Base-by-base conservation (phyloP, 2,329 filamentous ascomycete genomes). In the Thielaviopsis euricoi region DNA sequence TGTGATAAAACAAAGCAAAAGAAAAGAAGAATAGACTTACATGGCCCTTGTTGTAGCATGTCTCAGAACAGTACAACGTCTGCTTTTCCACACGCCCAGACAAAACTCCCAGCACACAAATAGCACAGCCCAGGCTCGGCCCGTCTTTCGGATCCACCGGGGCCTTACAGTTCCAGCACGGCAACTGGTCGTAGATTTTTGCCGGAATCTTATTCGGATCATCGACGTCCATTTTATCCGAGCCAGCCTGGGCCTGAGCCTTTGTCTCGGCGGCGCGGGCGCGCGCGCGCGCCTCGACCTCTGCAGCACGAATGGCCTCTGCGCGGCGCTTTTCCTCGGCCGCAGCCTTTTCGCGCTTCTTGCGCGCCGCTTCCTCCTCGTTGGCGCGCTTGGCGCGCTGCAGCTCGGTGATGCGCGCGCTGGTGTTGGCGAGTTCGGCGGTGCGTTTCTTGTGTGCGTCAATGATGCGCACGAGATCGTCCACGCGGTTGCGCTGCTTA, bases 21-120 rank as follows among this genome's bases (percentile, higher is more conserved):
- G 29, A 12, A 12, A 6, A 33, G 12, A 33, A 26, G 23, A 19
- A 25, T 9, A 37, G 9, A 70, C 73, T 64, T 65, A 77, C 75
- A 53, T 72, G 70, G 54, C 69, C 70, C 46, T 69, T 66, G 6
- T 69, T 65, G 26, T 67, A 67, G 61, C 74, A 77, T 23, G 66
- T 66, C 6, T 72, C 67, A 0, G 73, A 74, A 64, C 75, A 77
- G 62, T 75, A 78, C 7, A 75, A 65, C 1, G 70, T 71, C 58
- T 73, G 62, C 29, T 65, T 66, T 54, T 66, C 64, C 10, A 61
- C 61, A 3, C 72, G 66, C 13, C 71, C 70, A 59, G 71, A 67
- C 46, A 71, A 66, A 12, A 65, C 61, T 1, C 74, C 64, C n/a
- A 72, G 64, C 61, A 76, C 72, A 63, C 76, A 78, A 6, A 76